Evolutionary conservation across 768 basidiomycete species (phyloP).

Genomic region (Infundibulicybe gibba): DNA sequence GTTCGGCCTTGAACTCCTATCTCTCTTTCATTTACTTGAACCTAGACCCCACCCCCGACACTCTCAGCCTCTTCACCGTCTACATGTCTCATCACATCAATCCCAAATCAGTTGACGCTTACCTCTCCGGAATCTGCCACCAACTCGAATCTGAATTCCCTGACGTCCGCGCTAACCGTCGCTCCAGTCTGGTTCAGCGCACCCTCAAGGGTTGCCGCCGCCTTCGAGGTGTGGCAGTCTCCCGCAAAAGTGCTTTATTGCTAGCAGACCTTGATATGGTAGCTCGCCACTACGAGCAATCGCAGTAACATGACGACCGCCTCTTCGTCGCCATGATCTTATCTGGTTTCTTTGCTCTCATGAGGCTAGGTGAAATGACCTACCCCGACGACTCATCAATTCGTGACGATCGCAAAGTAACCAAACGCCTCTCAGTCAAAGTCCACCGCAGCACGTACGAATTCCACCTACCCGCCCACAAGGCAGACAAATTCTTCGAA

Average conservation of each 20-base stretch:
- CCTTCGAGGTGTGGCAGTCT: too few relatives aligned
- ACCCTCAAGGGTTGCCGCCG: constrained; percentile 20
- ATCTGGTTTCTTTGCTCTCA: constrained; percentile 22
- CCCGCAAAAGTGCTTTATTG: too few relatives aligned
- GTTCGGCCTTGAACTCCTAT: too few relatives aligned
- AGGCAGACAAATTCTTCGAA: too few relatives aligned
- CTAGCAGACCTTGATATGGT: too few relatives aligned
- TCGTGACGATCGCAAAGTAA: constrained; percentile 2
- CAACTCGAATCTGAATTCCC: too few relatives aligned
- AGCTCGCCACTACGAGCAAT: neutral
- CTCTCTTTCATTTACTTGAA: too few relatives aligned
- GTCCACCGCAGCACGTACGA: neutral
- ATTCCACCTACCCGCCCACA: constrained; percentile 7
- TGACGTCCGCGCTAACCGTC: constrained; percentile 25
- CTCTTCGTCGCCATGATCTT: constrained; percentile 28
- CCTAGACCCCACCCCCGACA: too few relatives aligned
- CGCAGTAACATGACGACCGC: constrained; percentile 11
- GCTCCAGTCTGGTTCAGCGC: constrained; percentile 14
- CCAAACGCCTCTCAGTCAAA: neutral
- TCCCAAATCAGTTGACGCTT: too few relatives aligned
- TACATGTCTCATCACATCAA: too few relatives aligned
- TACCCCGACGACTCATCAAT: constrained; percentile 14
- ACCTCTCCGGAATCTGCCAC: too few relatives aligned
- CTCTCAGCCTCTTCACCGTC: too few relatives aligned
- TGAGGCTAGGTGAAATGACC: constrained; percentile 21